Evolutionary conservation across 257 asterid species (phyloP), one percentile per base, ranked within the genome.

Genomic region (Salvia rosmarinus): DNA sequence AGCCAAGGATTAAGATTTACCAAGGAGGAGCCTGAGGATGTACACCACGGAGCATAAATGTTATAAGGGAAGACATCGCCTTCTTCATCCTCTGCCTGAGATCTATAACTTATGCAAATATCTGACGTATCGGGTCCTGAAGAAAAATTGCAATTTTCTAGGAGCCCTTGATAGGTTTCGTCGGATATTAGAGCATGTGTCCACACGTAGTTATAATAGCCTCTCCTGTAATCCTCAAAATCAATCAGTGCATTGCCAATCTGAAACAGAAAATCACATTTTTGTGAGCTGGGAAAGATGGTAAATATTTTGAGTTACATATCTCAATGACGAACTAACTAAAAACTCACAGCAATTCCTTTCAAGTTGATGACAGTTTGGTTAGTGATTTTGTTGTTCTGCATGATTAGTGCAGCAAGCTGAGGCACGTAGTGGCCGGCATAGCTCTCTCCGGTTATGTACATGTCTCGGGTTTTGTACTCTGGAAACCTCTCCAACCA

Each of bases 401-500:
- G 65, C 14, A 82, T 81, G 69, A 88, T 81, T 16, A 84, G 47
- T 23, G 74, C 71, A 25, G 91, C 88, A 5, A 88, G 89, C 28
- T 88, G 95, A 55, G 91, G 89, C 23, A 78, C 84, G 2, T 85
- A 85, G 57, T 88, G 89, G 14, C 88, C 95, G 2, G 88, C 86
- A 67, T 85, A 88, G 64, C 91, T 88, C 82, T 88, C 95, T 19
- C 95, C 89, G 0, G 89, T 56, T 23, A 88, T 64, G 67, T 72
- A 85, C 37, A 88, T 83, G 6, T 84, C 88, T 4, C 88, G 73
- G 5, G 75, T 81, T 71, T 85, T 85, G 75, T 88, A 88, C 61
- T 85, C 84, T 0, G 89, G 91, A 57, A 85, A 88, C 20, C 89
- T 88, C 56, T 88, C 95, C 40, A 88, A 16, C 95, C 95, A 88